Conservation (phyloP, 257 asterid species). For the Fraxinus excelsior region DNA sequence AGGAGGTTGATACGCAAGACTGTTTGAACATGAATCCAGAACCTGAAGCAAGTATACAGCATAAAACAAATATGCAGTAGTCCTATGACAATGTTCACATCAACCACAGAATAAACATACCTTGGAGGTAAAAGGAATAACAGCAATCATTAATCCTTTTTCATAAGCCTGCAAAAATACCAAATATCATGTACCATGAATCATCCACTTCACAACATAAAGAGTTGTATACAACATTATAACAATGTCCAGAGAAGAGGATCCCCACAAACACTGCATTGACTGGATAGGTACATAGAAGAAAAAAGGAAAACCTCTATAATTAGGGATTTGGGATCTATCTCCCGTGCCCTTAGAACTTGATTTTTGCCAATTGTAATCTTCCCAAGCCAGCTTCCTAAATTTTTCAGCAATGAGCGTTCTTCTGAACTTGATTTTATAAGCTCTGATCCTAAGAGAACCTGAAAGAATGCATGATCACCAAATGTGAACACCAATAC, state of each 20-base stretch:
- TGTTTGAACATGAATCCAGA: constrained; percentile 90
- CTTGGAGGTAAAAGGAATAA: constrained; percentile 98
- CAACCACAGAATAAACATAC: constrained; percentile 38
- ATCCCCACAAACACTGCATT: background rate
- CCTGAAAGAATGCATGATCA: constrained; percentile 51
- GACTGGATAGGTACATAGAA: constrained; percentile 18
- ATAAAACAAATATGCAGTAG: constrained; percentile 15
- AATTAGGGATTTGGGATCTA: constrained; percentile 87
- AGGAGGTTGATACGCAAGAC: constrained; percentile 96
- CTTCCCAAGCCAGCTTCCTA: constrained; percentile 99
- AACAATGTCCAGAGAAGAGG: background rate
- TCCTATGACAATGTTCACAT: background rate
- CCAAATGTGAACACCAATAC: constrained; percentile 25
- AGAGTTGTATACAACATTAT: background rate
- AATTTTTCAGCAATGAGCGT: constrained; percentile 90
- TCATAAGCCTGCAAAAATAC: constrained; percentile 74
- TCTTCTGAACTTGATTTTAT: constrained; percentile 95
- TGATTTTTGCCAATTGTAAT: constrained; percentile 95
- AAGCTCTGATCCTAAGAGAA: constrained; percentile 95
- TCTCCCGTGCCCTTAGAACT: constrained; percentile 88
- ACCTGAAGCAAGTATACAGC: constrained; percentile 49
- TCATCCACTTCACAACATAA: constrained; percentile 17
- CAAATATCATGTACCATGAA: constrained; percentile 14
- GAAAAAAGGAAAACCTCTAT: constrained; percentile 58
- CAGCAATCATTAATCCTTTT: constrained; percentile 97